Evolutionary conservation across 2,329 filamentous ascomycete species (phyloP), one percentile per base, ranked within the genome.

Genomic region (Pseudogymnoascus sp.): DNA sequence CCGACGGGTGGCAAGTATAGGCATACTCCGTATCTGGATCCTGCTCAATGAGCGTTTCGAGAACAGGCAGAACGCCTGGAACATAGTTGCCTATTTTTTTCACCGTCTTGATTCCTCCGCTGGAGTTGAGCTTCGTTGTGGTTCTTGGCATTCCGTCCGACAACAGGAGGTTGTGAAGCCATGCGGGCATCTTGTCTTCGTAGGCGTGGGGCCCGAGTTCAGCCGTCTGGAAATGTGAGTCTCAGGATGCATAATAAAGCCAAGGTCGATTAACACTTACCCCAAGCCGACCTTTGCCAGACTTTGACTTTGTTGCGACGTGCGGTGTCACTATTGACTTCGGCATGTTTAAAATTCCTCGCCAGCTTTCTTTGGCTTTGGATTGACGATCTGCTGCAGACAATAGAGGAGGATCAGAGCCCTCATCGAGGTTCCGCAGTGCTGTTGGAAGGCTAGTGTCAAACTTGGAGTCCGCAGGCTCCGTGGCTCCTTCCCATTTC

Each of bases 1-100:
- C 89, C 59, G 81, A 80, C 1, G 88, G 83, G 70, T 92, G 86
- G 73, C 93, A 97, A 36, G 96, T 79, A 70, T 92, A 96, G 5
- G 90, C 90, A 67, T 84, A 84, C 62, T 84, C 79, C 1, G 91
- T 89, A 4, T 78, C 77, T 6, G 76, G 72, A 69, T 89, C 90
- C 63, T 88, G 81, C 42, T 87, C 81, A 46, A 90, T 83, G 10
- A 92, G 78, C 66, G 83, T 81, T 18, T 79, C 76, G 21, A 93
- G 76, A 1, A 87, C 81, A 0, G 84, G 82, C 62, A 92, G 79
- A 8, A 91, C 77, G 11, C 82, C 82, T 73, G 70, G 65, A 1
- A 72, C 75, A 64, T 80, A 77, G 64, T 84, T 84, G 61, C 80
- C 78, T 62, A 78, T 73, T 34, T 69, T 73, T 61, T 75, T 75